Base-by-base conservation (phyloP, 2,329 filamentous ascomycete species). In the Akanthomyces muscarius region DNA sequence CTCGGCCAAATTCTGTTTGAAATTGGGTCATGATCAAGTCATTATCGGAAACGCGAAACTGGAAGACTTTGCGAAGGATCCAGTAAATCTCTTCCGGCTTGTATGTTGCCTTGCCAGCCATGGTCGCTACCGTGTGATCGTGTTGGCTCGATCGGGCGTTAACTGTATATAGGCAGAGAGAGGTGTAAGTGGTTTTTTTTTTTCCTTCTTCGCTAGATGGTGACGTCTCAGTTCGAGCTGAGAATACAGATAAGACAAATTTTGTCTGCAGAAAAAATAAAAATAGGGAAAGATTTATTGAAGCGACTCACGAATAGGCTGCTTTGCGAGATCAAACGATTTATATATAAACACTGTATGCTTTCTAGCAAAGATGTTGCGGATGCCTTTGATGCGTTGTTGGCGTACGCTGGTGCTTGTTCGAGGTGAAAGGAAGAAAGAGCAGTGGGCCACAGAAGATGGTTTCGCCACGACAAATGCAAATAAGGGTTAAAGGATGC, bases 71-170 rank as follows among this genome's bases (percentile, higher is more conserved):
- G 62, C 1, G 68, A 63, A 79, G 68, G 45, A 77, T 65, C 65
- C 73, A 78, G 52, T 67, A 65, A 50, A 78, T 75, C 66, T 78
- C 69, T 1, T 72, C 68, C 8, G 69, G 63, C 11, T 67, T 71
- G 67, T 78, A 78, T 44, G 70, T 69, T 5, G 71, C 68, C 5
- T 73, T 69, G 16, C 75, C 75, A 25, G 72, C 72, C 75, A 76
- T 77, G 10, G 25, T 45, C 33, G 33, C 33, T n/a, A 14, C 64
- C 45, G 25, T 33, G 30, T n/a, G 16, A 10, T 1, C 28, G 5
- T 36, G 11, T 36, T 47, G 18, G 4, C 28, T 47, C 4, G 11
- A 61, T 18, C 6, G 14, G n/a, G 4, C 4, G n/a, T 52, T 25
- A 25, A 23, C 38, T 52, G 18, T 7, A 8, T 18, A 25, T 44